phyloP scores from a whole-genome alignment of 2,329 filamentous ascomycete species.

The Hymenoscyphus salicellus region DNA sequence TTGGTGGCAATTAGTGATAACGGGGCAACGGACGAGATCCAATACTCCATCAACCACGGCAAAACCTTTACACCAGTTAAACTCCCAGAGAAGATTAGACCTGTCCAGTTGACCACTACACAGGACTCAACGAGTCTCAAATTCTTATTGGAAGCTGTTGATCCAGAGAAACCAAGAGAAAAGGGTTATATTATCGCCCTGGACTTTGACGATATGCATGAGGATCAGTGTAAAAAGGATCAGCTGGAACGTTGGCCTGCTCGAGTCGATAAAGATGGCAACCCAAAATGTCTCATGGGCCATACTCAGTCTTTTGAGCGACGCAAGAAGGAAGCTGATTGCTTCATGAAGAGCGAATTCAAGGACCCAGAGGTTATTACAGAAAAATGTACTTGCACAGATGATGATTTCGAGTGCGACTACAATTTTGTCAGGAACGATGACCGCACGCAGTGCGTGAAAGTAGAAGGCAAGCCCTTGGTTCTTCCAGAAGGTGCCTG shows the following conservation, averaged over 20 bases:
- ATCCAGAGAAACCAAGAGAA: conserved; percentile 46
- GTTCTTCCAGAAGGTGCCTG: conserved; percentile 70
- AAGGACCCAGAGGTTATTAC: conserved; percentile 69
- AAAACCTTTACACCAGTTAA: conserved; percentile 74
- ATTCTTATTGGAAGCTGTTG: conserved; percentile 71
- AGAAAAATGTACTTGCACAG: conserved; percentile 76
- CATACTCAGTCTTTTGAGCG: conserved; percentile 84
- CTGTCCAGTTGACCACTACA: conserved; percentile 77
- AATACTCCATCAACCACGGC: conserved; percentile 87
- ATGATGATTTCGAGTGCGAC: conserved; percentile 91
- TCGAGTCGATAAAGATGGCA: conserved; percentile 72
- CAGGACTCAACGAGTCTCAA: conserved; percentile 91
- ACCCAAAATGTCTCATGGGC: conserved; percentile 90
- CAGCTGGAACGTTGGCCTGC: conserved; percentile 91
- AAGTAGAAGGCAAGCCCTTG: conserved; percentile 52
- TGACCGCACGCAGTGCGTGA: conserved; percentile 66
- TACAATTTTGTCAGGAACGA: conserved; percentile 76
- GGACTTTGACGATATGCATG: conserved; percentile 79
- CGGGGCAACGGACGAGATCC: conserved; percentile 56
- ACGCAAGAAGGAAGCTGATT: conserved; percentile 82
- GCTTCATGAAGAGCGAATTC: conserved; percentile 84
- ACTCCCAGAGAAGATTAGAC: conserved; percentile 67
- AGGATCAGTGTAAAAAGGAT: conserved; percentile 73
- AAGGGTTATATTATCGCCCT: conserved; percentile 68
- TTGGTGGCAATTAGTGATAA: conserved; percentile 74